phyloP scores from a whole-genome alignment of 306 rosid genomes.

The Bauhinia variegata region DNA sequence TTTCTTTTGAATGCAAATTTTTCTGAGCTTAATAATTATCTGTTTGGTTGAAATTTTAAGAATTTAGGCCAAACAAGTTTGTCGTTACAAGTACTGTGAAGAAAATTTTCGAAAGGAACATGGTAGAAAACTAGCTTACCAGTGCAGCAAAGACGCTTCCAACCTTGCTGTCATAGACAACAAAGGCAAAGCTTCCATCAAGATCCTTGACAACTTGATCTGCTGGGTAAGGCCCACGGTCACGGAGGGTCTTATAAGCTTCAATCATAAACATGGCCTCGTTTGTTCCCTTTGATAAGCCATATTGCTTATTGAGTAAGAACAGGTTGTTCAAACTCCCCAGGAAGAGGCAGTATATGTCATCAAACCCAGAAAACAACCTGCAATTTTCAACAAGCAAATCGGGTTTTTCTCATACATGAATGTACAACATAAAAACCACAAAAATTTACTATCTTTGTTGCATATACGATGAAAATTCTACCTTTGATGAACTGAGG shows the following conservation, averaged over 20 bases:
- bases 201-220: slow-evolving; percentile 95
- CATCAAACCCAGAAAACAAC: slow-evolving; percentile 87
- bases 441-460: not conserved
- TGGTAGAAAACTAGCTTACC: slow-evolving; percentile 41
- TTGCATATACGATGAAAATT: not conserved
- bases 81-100: too few species aligned
- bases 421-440: not conserved
- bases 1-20: not conserved
- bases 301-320: slow-evolving; percentile 70
- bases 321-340: slow-evolving; percentile 83
- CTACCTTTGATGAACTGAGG: slow-evolving; percentile 64
- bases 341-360: slow-evolving; percentile 78
- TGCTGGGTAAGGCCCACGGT: slow-evolving; percentile 96
- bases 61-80: not conserved
- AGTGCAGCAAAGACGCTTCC: slow-evolving; percentile 90
- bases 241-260: slow-evolving; percentile 88
- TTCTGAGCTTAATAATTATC: not conserved
- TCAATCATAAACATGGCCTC: slow-evolving; percentile 93
- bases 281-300: slow-evolving; percentile 62
- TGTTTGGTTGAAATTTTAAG: not conserved
- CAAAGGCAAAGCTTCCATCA: slow-evolving; percentile 95
- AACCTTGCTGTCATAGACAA: slow-evolving; percentile 86
- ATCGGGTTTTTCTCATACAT: not conserved
- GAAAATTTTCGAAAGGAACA: not conserved
- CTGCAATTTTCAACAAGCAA: slow-evolving; percentile 37